Base-by-base conservation (phyloP, 2,329 filamentous ascomycete species). In the Mycosphaerella sp. region DNA sequence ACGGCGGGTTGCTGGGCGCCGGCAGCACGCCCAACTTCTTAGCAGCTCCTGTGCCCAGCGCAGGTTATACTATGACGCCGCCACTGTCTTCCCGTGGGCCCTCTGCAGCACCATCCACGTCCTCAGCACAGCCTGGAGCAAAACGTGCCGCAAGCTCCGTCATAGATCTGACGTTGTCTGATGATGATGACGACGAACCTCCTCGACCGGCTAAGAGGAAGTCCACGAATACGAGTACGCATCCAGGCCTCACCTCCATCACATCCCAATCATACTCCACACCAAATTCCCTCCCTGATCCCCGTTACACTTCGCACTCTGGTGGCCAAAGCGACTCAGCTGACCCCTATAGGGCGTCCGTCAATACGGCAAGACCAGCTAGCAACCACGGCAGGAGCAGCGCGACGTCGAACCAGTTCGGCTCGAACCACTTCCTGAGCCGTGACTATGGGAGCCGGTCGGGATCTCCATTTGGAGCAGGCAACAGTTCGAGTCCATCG, bases 121-220 rank as follows among this genome's bases (percentile, higher is more conserved):
- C 57, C 41, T 63, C 62, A 60, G 66, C 44, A 60, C 62, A 47
- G 62, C 64, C 41, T 61, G 66, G 69, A 21, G 68, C 65, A 50
- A 77, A 76, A 61, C 67, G 73, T 32, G 67, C 68, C 27, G 68
- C 71, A 10, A 67, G 67, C 28, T 72, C 73, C 46, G 72, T 76
- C 21, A 74, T 77, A 46, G 74, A 76, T 56, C 64, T 76, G 61
- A 76, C 73, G 1, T 57, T 75, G 41, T 73, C 70, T 55, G 73
- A 75, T 54, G 74, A 76, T 60, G 66, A 70, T 54, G 74, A 75
- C 61, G 66, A 70, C 47, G 41, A 50, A 52, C 66, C 64, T 18
- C 62, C 63, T 34, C 59, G 67, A 35, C 64, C 64, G 41, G 59
- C 63, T 14, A 68, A 69, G 52, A 58, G 66, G 49, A 62, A 62